A percentile compares a stretch with the other conserved stretches of the same genome.
phyloP scores from a whole-genome alignment of 1,284 basidiomycete species.

The Cutaneotrichosporon spelunceum region DNA sequence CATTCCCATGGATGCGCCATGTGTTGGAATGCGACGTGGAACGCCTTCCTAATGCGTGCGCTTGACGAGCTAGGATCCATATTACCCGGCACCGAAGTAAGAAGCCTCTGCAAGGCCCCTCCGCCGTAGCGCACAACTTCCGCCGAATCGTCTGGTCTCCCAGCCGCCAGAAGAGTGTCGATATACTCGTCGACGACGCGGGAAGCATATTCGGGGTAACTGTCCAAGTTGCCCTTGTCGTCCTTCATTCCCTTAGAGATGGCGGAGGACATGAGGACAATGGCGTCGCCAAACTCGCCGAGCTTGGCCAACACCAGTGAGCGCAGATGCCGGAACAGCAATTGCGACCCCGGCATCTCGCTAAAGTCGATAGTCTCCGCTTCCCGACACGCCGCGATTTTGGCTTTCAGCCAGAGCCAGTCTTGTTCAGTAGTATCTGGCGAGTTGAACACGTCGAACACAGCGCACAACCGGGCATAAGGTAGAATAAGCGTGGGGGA shows the following conservation, averaged over 20 bases:
- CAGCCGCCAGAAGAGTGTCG: background rate
- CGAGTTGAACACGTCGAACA: conserved; percentile 3
- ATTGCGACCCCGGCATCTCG: conserved; percentile 10
- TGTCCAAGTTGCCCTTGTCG: background rate
- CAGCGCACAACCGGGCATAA: background rate
- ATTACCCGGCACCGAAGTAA: background rate
- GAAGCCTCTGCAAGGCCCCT: conserved; percentile 10
- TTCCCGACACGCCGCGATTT: background rate
- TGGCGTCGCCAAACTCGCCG: conserved; percentile 8
- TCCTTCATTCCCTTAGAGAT: conserved; percentile 6
- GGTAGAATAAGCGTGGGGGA: conserved; percentile 11
- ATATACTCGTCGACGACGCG: conserved; percentile 12
- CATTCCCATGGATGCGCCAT: conserved; percentile 14
- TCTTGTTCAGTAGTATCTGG: background rate
- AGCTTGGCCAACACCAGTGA: conserved; percentile 9
- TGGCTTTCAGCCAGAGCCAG: conserved; percentile 19
- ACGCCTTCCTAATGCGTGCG: background rate
- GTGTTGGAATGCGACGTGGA: conserved; percentile 9
- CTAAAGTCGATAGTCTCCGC: background rate
- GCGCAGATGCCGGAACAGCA: conserved; percentile 8
- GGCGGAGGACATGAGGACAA: conserved; percentile 3
- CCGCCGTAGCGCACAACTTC: conserved; percentile 7
- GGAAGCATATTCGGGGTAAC: background rate
- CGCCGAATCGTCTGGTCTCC: conserved; percentile 7
- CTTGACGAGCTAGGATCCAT: background rate